Percentiles rank a stretch among this genome's conserved stretches.
These are phyloP conservation scores for Kingdonia uniflora DNA, from an alignment of 164 flowering plant species.

Conservation along the genomic window DNA sequence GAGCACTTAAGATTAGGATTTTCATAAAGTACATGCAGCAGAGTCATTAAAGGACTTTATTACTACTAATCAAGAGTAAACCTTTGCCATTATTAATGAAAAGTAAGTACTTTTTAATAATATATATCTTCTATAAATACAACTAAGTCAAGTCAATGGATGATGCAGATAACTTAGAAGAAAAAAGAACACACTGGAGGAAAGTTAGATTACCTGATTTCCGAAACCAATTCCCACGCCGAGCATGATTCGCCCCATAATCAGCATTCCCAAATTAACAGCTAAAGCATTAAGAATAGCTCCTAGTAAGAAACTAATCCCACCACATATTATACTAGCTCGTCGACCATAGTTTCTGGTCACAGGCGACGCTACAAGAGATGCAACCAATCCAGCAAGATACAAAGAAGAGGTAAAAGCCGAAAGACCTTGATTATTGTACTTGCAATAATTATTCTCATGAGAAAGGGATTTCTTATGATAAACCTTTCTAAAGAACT, in stretches of 20 bases:
- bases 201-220: conserved; percentile 49
- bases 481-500: conserved; percentile 58
- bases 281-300: conserved; percentile 69
- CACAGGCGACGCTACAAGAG: conserved; percentile 61
- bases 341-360: conserved; percentile 69
- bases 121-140: too few species aligned
- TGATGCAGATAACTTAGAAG: too few species aligned
- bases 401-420: conserved; percentile 88
- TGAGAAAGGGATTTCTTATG: conserved; percentile 31
- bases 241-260: conserved; percentile 76
- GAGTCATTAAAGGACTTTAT: too few species aligned
- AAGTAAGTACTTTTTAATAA: too few species aligned
- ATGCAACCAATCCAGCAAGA: conserved; percentile 74
- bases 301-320: conserved; percentile 64
- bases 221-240: conserved; percentile 97
- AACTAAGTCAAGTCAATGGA: too few species aligned
- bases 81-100: too few species aligned
- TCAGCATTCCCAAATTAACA: conserved; percentile 58
- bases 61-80: too few species aligned
- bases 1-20: too few species aligned
- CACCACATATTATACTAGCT: conserved; percentile 63
- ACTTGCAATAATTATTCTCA: conserved; percentile 87
- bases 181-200: too few species aligned
- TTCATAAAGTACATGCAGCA: too few species aligned
- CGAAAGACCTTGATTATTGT: conserved; percentile 63